These are phyloP conservation scores for Acanthamoeba triangularis DNA, from an alignment of 208 protist species.

Conservation along the genomic window DNA sequence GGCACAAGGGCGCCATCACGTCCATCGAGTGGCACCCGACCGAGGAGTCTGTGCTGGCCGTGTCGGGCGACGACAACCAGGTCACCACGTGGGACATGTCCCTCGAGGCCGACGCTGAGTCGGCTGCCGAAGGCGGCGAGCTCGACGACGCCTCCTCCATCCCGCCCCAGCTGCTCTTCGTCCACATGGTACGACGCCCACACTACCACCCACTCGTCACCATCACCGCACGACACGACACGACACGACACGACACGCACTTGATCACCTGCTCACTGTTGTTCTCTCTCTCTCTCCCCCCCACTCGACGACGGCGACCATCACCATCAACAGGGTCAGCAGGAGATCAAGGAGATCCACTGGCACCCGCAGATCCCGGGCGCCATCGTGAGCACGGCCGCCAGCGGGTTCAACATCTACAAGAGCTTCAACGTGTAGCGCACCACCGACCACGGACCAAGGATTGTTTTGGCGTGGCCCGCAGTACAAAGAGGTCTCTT, in stretches of 20 bases:
- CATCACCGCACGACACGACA: neutral
- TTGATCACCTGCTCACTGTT: too few species aligned
- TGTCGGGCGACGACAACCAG: constrained; percentile 94
- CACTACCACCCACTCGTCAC: neutral
- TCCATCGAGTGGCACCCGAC: constrained; percentile 98
- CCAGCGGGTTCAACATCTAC: constrained; percentile 98
- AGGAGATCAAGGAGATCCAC: constrained; percentile 98
- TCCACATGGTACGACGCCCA: constrained; percentile 93
- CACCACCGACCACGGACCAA: too few species aligned
- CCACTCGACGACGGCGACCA: too few species aligned
- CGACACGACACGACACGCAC: neutral
- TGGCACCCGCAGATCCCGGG: constrained; percentile 98
- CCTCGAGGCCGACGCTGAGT: constrained; percentile 97
- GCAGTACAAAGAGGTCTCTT: too few species aligned
- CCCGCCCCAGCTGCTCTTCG: constrained; percentile 97
- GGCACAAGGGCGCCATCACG: constrained; percentile 96
- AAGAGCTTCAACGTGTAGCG: constrained; percentile 94
- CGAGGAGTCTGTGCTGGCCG: constrained; percentile 97
- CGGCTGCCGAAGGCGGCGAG: constrained; percentile 92
- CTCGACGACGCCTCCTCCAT: constrained; percentile 91
- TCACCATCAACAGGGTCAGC: constrained; percentile 92
- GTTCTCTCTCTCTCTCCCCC: too few species aligned
- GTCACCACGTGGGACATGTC: constrained; percentile 99
- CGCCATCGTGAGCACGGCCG: constrained; percentile 97
- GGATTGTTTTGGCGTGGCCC: too few species aligned